Evolutionary conservation across 306 rosid species (phyloP).

Genomic region (Hippophae gyantsensis): DNA sequence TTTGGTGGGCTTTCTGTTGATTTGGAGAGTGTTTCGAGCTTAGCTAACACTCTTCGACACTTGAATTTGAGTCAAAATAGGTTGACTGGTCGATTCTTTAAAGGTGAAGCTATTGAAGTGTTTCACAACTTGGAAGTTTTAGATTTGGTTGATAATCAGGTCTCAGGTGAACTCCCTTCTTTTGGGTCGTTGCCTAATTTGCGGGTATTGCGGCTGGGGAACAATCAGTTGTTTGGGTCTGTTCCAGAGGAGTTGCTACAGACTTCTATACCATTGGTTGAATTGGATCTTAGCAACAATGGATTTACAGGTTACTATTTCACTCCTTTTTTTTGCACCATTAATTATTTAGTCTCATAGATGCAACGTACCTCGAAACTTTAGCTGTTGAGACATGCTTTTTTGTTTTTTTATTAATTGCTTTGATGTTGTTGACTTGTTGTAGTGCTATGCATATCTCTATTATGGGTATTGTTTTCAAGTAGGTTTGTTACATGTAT

Average conservation of each 20-base stretch:
- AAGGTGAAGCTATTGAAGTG: slow-evolving; percentile 31
- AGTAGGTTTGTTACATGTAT: no score
- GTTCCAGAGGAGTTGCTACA: slow-evolving; percentile 56
- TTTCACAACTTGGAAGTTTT: slow-evolving; percentile 59
- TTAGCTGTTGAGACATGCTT: no score
- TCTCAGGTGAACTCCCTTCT: slow-evolving; percentile 66
- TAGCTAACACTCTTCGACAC: slow-evolving; percentile 54
- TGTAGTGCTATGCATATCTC: no score
- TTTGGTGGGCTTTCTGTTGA: slow-evolving; percentile 45
- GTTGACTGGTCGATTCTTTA: slow-evolving; percentile 56
- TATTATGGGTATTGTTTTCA: no score
- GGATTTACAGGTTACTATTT: slow-evolving; percentile 63
- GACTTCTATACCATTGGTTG: slow-evolving; percentile 43
- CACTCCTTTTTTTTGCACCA: slow-evolving; percentile 2
- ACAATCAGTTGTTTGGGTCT: slow-evolving; percentile 52
- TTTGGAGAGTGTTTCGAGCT: slow-evolving; percentile 39
- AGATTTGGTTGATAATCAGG: slow-evolving; percentile 60
- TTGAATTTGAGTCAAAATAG: slow-evolving; percentile 52
- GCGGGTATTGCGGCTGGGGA: slow-evolving; percentile 43
- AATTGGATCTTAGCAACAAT: slow-evolving; percentile 79
- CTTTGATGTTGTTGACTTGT: no score
- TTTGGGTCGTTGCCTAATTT: slow-evolving; percentile 46
- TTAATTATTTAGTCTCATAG: not conserved
- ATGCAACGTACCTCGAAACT: no score
- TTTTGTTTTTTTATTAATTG: no score